phyloP scores from a whole-genome alignment of 129 eudicot species.

The Arctium lappa region DNA sequence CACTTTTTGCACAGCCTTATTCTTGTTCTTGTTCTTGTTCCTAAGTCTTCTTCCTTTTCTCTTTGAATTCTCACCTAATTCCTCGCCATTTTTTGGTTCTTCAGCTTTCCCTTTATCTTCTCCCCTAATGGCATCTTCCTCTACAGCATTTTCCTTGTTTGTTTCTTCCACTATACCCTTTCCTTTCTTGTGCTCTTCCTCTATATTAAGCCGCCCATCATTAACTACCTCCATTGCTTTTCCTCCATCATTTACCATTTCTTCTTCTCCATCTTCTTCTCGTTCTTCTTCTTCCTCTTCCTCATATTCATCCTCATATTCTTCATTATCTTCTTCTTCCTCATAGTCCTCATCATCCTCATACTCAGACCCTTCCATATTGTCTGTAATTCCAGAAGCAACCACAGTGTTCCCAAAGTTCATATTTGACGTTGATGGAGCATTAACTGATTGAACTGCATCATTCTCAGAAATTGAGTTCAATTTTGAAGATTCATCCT shows the following conservation, averaged over 20 bases:
- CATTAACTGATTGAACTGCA: slow-evolving; percentile 10
- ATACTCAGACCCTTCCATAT: slow-evolving; percentile 13
- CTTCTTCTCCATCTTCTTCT: slow-evolving; percentile 11
- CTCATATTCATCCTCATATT: slow-evolving; percentile 6
- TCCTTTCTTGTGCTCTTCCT: slow-evolving; percentile 15
- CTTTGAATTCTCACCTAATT: slow-evolving; percentile 31
- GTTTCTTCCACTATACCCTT: slow-evolving; percentile 13
- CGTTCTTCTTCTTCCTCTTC: slow-evolving; percentile 1
- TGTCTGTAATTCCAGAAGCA: slow-evolving; percentile 23
- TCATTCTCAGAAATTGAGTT: slow-evolving; percentile 22
- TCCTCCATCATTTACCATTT: not conserved
- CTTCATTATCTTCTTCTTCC: slow-evolving; percentile 25
- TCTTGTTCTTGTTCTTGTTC: slow-evolving; percentile 31
- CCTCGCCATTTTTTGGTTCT: slow-evolving; percentile 17
- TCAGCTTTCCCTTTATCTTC: slow-evolving; percentile 16
- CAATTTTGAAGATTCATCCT: slow-evolving; percentile 15
- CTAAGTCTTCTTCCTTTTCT: slow-evolving; percentile 24
- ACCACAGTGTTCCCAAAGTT: slow-evolving; percentile 12
- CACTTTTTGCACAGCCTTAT: slow-evolving; percentile 17
- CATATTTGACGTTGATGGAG: not conserved
- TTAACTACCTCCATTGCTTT: slow-evolving; percentile 16
- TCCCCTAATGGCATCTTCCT: not conserved
- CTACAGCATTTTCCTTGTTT: not conserved
- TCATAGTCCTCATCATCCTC: slow-evolving; percentile 10
- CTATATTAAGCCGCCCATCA: slow-evolving; percentile 15